Percentiles rank a stretch among this genome's conserved stretches.
Evolutionary conservation across 2,329 filamentous ascomycete species (phyloP).

Genomic region (Aspergillus uvarum): DNA sequence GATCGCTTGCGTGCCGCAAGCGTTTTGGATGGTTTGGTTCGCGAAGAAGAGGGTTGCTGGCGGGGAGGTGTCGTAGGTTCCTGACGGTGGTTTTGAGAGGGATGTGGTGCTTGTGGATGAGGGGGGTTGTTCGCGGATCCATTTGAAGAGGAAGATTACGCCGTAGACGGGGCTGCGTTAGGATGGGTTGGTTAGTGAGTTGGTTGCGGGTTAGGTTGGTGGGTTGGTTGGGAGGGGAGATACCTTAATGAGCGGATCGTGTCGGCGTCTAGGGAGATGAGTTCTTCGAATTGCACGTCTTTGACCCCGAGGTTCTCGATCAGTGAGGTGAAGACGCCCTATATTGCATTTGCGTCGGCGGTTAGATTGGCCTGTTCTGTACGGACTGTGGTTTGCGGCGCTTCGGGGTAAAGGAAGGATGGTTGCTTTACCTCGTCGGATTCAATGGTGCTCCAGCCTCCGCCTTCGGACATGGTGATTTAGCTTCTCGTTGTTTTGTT

Average conservation of each 20-base stretch:
- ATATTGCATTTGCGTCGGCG: background rate
- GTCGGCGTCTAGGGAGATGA: slow-evolving; percentile 81
- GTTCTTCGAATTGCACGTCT: slow-evolving; percentile 94
- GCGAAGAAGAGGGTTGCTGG: slow-evolving; percentile 86
- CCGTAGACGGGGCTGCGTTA: slow-evolving; percentile 72
- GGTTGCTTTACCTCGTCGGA: slow-evolving; percentile 75
- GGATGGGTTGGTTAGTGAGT: slow-evolving; percentile 3
- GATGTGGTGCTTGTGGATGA: slow-evolving; percentile 57
- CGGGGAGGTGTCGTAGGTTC: slow-evolving; percentile 73
- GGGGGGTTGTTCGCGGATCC: slow-evolving; percentile 60
- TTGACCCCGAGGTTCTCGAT: slow-evolving; percentile 90
- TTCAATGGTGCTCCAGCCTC: slow-evolving; percentile 96
- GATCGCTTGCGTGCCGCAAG: slow-evolving; percentile 93
- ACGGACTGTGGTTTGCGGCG: too few relatives aligned
- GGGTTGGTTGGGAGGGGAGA: background rate
- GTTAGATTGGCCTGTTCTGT: slow-evolving; percentile 19
- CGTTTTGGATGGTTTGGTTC: slow-evolving; percentile 96
- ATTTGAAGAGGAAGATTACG: slow-evolving; percentile 99
- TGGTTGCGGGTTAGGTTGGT: background rate
- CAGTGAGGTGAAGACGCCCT: slow-evolving; percentile 96
- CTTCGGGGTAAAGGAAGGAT: too few relatives aligned
- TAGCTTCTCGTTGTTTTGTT: background rate
- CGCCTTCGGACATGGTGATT: slow-evolving; percentile 59
- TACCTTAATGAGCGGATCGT: slow-evolving; percentile 47
- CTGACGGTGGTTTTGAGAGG: slow-evolving; percentile 70